phyloP scores from a whole-genome alignment of 257 asterid species.

The Handroanthus guayacan region DNA sequence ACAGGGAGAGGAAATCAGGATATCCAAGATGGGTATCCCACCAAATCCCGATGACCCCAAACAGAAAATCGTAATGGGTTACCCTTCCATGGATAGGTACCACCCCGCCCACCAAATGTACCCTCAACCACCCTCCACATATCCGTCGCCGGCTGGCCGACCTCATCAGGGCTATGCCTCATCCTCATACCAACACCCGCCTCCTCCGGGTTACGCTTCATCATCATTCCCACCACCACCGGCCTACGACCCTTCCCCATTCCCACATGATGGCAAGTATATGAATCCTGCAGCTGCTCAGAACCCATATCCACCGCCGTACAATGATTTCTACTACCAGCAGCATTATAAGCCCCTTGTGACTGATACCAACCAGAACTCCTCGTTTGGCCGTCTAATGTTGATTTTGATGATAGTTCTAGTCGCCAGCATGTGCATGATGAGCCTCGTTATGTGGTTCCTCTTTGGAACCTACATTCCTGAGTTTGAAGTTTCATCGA shows the following conservation, averaged over 20 bases:
- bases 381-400: slow-evolving; percentile 47
- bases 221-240: neutral
- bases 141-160: neutral
- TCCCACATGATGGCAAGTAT: slow-evolving; percentile 1
- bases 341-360: slow-evolving; percentile 24
- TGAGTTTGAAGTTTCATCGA: slow-evolving; percentile 40
- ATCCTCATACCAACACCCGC: neutral
- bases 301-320: slow-evolving; percentile 15
- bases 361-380: slow-evolving; percentile 17
- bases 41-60: slow-evolving; percentile 35
- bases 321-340: slow-evolving; percentile 32
- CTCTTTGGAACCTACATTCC: slow-evolving; percentile 59
- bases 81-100: slow-evolving; percentile 45
- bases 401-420: slow-evolving; percentile 44
- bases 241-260: neutral
- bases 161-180: neutral
- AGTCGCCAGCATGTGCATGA: slow-evolving; percentile 45
- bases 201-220: slow-evolving; percentile 1
- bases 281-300: neutral
- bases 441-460: slow-evolving; percentile 56
- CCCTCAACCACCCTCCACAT: slow-evolving; percentile 10
- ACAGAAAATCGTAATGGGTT: slow-evolving; percentile 42
- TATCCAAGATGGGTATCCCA: slow-evolving; percentile 37
- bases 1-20: slow-evolving; percentile 26
- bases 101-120: slow-evolving; percentile 33